phyloP scores from a whole-genome alignment of 73 alveolate genomes.

The Paramecium octaurelia region DNA sequence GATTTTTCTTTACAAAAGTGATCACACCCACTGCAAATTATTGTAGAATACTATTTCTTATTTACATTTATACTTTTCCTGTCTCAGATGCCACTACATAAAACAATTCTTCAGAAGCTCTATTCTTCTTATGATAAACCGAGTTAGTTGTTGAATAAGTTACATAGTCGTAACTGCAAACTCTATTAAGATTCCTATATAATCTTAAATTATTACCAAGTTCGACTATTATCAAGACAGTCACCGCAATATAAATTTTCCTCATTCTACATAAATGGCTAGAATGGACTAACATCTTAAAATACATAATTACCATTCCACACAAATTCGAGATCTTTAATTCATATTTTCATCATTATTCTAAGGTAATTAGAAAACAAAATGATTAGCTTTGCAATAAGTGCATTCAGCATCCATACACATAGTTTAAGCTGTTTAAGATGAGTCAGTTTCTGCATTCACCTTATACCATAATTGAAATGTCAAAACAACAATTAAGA shows the following conservation, averaged over 20 bases:
- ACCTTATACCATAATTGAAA: not conserved
- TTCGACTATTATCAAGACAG: not conserved
- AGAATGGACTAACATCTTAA: not conserved
- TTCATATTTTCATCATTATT: not conserved
- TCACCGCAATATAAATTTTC: conserved; percentile 31
- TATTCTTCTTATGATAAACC: not conserved
- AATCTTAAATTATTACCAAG: not conserved
- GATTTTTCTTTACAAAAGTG: not conserved
- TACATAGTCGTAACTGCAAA: not conserved
- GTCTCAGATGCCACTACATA: not conserved
- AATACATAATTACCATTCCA: not conserved
- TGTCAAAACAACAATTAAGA: not conserved
- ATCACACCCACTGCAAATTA: not conserved
- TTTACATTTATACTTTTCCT: not conserved
- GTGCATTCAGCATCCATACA: not conserved
- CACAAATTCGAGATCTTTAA: not conserved
- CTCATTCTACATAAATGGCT: not conserved
- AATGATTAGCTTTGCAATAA: not conserved
- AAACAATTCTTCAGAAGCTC: not conserved
- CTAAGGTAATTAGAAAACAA: not conserved
- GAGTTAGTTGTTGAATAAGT: not conserved
- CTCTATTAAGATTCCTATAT: not conserved
- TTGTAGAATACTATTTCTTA: not conserved
- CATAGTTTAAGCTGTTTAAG: not conserved
- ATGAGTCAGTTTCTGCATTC: not conserved